Percentiles rank a stretch among this genome's conserved stretches.
Conservation (phyloP, 257 asterid genomes). For the Solanum medicagineum region DNA sequence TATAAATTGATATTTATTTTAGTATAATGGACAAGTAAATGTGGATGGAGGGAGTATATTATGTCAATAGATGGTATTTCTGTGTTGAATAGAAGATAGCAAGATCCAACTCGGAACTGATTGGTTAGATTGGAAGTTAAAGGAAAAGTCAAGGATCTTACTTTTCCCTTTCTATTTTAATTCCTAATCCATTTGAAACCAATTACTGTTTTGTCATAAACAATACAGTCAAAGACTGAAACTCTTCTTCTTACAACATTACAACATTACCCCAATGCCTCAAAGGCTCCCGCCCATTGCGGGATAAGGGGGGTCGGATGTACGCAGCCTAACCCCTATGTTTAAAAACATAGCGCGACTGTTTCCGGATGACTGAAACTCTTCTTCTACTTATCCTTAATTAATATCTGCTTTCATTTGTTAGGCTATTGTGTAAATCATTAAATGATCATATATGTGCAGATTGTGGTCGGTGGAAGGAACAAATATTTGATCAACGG, state of each 20-base stretch:
- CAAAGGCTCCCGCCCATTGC: too few species aligned
- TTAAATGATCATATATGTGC: conserved; percentile 12
- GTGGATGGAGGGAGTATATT: neutral
- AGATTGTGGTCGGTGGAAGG: conserved; percentile 99
- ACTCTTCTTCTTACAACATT: neutral
- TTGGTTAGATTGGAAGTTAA: neutral
- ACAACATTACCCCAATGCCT: too few species aligned
- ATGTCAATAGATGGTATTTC: neutral
- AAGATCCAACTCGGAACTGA: neutral
- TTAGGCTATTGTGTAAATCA: neutral
- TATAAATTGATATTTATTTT: neutral
- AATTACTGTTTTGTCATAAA: neutral
- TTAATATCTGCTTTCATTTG: neutral
- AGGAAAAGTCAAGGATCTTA: neutral
- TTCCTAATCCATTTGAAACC: neutral
- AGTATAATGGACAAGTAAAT: neutral
- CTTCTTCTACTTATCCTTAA: neutral
- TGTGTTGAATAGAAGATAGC: neutral
- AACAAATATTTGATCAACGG: conserved; percentile 94
- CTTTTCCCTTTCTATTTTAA: neutral
- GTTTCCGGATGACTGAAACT: neutral
- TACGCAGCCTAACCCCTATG: too few species aligned
- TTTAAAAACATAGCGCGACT: too few species aligned
- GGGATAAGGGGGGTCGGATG: too few species aligned
- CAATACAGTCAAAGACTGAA: neutral